Conservation (phyloP, 495 filamentous ascomycete genomes). For the Aspergillus homomorphus region DNA sequence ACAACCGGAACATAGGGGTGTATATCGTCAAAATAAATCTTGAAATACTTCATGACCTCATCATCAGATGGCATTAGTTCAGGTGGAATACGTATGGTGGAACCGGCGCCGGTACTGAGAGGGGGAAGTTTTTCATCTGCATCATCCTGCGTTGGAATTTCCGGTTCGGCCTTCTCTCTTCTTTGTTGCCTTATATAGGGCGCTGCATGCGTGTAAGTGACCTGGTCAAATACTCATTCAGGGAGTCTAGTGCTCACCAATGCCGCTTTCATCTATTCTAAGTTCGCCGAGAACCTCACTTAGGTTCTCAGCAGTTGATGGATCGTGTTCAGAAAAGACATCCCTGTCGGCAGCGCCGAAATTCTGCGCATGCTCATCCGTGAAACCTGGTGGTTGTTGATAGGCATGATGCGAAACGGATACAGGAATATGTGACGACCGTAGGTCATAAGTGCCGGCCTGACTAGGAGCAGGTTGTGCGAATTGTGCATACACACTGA, state of each 20-base stretch:
- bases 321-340: constrained; percentile 51
- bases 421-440: constrained; percentile 51
- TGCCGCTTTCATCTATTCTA: constrained; percentile 82
- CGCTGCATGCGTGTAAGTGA: constrained; percentile 47
- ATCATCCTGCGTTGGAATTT: constrained; percentile 76
- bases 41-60: constrained; percentile 79
- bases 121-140: constrained; percentile 68
- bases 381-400: constrained; percentile 48
- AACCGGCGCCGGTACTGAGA: constrained; percentile 61
- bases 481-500: constrained; percentile 38
- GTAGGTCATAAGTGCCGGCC: constrained; percentile 75
- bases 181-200: constrained; percentile 82
- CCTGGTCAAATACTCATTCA: not conserved
- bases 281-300: constrained; percentile 81
- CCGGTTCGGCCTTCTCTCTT: constrained; percentile 57
- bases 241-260: constrained; percentile 57
- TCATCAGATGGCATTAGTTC: constrained; percentile 91
- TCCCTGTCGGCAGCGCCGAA: constrained; percentile 39
- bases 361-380: constrained; percentile 53
- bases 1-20: constrained; percentile 96
- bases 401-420: constrained; percentile 39
- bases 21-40: constrained; percentile 87
- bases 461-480: constrained; percentile 48
- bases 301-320: constrained; percentile 66
- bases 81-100: constrained; percentile 82